These are phyloP conservation scores for Geranium brycei DNA, from an alignment of 345 rosid genomes.

Conservation along the genomic window DNA sequence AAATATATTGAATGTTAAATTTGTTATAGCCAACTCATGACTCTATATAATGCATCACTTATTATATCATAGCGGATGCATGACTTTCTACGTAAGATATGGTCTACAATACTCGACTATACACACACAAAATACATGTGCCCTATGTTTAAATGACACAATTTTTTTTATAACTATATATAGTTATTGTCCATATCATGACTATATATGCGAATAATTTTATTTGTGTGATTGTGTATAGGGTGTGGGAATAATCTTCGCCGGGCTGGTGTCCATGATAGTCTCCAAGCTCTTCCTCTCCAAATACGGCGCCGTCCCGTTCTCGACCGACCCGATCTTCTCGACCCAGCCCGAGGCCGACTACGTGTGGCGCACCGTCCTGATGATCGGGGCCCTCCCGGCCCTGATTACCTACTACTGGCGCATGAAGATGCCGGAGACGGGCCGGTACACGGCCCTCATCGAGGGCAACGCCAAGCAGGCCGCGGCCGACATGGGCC, in stretches of 20 bases:
- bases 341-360: slow-evolving; percentile 42
- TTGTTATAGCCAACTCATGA: too few relatives aligned
- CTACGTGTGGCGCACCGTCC: slow-evolving; percentile 37
- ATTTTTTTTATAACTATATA: too few relatives aligned
- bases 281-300: slow-evolving; percentile 23
- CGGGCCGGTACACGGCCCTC: slow-evolving; percentile 44
- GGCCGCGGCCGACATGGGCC: slow-evolving; percentile 44
- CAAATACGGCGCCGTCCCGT: neutral
- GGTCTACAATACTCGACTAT: too few relatives aligned
- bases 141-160: too few relatives aligned
- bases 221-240: too few relatives aligned
- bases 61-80: too few relatives aligned
- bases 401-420: slow-evolving; percentile 38
- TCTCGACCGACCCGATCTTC: neutral
- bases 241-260: slow-evolving; percentile 43
- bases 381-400: slow-evolving; percentile 46
- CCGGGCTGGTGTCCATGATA: slow-evolving; percentile 32
- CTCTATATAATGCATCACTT: too few relatives aligned
- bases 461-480: slow-evolving; percentile 42
- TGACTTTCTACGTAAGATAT: too few relatives aligned
- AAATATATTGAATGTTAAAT: too few relatives aligned
- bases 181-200: too few relatives aligned
- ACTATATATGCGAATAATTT: too few relatives aligned
- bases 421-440: slow-evolving; percentile 59
- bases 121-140: too few relatives aligned